Evolutionary conservation across 1,284 basidiomycete species (phyloP).

Genomic region (Volvariella surrecta): DNA sequence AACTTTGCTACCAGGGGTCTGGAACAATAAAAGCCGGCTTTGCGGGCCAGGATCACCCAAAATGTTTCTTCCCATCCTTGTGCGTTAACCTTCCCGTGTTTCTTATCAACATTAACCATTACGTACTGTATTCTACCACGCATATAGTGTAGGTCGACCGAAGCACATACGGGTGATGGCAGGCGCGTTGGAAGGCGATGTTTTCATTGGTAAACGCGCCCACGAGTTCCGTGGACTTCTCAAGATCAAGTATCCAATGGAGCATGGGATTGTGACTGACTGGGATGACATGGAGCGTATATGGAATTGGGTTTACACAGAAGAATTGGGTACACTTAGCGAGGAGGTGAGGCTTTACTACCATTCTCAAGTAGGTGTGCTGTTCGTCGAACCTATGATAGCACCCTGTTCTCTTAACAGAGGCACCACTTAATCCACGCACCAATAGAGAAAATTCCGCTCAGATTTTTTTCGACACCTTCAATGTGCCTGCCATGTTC

Average conservation of each 20-base stretch:
- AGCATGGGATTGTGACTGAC: constrained; percentile 89
- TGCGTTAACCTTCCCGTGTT: constrained; percentile 41
- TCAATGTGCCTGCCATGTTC: constrained; percentile 98
- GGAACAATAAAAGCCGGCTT: constrained; percentile 98
- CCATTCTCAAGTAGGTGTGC: constrained; percentile 8
- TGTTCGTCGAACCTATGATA: constrained; percentile 24
- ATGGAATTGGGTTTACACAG: constrained; percentile 95
- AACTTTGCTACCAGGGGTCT: constrained; percentile 58
- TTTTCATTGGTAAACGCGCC: constrained; percentile 89
- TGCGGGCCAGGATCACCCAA: constrained; percentile 95
- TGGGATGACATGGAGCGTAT: constrained; percentile 99
- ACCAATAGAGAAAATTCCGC: constrained; percentile 92
- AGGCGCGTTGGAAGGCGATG: constrained; percentile 86
- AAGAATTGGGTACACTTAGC: constrained; percentile 88
- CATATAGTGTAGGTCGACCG: constrained; percentile 84
- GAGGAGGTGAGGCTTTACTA: constrained; percentile 70
- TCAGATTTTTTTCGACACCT: constrained; percentile 98
- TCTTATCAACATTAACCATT: constrained; percentile 12
- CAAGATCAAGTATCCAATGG: constrained; percentile 98
- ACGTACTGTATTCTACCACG: constrained; percentile 9
- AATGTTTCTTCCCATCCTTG: constrained; percentile 98
- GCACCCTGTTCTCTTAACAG: constrained; percentile 94
- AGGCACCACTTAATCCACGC: constrained; percentile 92
- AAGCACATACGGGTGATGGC: constrained; percentile 97
- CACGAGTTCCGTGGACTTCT: constrained; percentile 91